Conservation (phyloP, 1,139 yeast genomes). For the Arxiozyma telluris region DNA sequence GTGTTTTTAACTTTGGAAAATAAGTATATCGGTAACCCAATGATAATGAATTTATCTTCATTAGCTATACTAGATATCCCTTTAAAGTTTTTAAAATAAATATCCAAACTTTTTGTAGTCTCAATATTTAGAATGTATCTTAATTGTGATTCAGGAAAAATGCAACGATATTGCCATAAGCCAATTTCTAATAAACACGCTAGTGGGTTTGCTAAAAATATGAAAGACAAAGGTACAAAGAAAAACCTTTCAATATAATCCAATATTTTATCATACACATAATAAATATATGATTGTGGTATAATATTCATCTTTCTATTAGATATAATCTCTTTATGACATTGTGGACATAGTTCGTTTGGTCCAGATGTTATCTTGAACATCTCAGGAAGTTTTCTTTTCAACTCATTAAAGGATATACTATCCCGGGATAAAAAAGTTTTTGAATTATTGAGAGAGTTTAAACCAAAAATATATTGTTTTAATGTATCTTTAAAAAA, state of each 20-base stretch:
- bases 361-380: neutral
- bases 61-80: slow-evolving; percentile 17
- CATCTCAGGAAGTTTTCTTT: neutral
- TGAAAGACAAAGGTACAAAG: slow-evolving; percentile 6
- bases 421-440: neutral
- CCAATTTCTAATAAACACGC: slow-evolving; percentile 12
- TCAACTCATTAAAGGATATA: neutral
- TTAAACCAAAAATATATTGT: neutral
- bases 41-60: slow-evolving; percentile 8
- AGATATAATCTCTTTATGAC: slow-evolving; percentile 8
- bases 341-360: slow-evolving; percentile 15
- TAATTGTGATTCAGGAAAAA: slow-evolving; percentile 30
- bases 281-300: neutral
- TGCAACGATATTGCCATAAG: slow-evolving; percentile 13
- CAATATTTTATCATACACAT: neutral
- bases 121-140: slow-evolving; percentile 32
- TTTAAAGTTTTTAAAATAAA: slow-evolving; percentile 10
- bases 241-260: neutral
- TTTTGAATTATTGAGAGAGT: neutral
- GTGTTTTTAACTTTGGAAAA: neutral
- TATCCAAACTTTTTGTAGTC: slow-evolving; percentile 18
- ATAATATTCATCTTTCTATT: neutral
- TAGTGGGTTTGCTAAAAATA: slow-evolving; percentile 9
- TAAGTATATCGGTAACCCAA: slow-evolving; percentile 11
- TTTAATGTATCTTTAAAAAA: neutral